Evolutionary conservation across 2,329 filamentous ascomycete genomes (phyloP), one percentile per base, ranked within the genome.

Genomic region (Ophiostoma tasmaniense): DNA sequence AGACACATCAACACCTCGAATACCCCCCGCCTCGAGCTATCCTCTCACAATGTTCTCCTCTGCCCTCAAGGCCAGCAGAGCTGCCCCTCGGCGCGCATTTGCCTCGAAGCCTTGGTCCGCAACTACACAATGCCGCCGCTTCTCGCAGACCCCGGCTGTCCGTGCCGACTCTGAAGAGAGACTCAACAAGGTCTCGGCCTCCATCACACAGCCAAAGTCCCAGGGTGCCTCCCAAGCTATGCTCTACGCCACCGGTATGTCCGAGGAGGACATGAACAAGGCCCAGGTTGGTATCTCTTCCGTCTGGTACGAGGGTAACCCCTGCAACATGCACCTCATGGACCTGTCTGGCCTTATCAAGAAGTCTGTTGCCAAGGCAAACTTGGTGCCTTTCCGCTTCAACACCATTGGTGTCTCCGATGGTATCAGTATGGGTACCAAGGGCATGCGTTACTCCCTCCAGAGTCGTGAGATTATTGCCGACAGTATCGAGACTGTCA

Each of bases 331-430:
- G 94, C 95, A 99, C 80, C 83, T 99, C 72, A 85, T 99, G 80
- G 91, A 96, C 76, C 87, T 99, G 71, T 96, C 91, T 77, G 84
- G 90, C 78, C 82, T 89, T 73, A 90, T 97, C 73, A 82, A 81
- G 76, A 79, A 86, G 74, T 87, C 84, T 17, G 84, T 88, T 55
- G 80, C 80, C 69, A 80, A 90, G 75, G 91, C 93, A 37, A 91
- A 92, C 28, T 84, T 99, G 71, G 85, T 96, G 71, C 92, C 93
- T 72, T 96, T 96, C 84, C 93, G 97, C 79, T 99, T 99, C 87
- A 99, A 99, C 84, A 99, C 96, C 71, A 92, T 99, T 76, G 95
- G 95, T 76, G 96, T 99, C 73, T 97, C 92, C 73, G 95, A 99
- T 78, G 95, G 88, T 70, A 99, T 99, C 75, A 97, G 92, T 75